Evolutionary conservation across 805 yeast genomes (phyloP).

Genomic region (Ogataea saltuana): DNA sequence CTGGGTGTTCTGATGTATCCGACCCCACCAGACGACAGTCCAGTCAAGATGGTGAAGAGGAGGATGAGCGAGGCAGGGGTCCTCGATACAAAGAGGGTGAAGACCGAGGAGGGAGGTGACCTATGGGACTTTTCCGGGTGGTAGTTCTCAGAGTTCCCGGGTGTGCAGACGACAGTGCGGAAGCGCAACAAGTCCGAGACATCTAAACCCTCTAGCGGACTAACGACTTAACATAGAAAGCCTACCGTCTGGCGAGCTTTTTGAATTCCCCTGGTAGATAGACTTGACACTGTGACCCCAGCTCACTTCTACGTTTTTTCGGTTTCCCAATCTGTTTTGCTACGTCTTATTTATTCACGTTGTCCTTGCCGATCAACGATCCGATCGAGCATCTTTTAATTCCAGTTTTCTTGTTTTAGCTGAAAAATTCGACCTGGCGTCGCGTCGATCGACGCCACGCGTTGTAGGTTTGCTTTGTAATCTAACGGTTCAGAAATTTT

Average conservation of each 20-base stretch:
- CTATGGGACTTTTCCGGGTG: slow-evolving; percentile 35
- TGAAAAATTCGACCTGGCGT: neutral
- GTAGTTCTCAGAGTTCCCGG: slow-evolving; percentile 23
- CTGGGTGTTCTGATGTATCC: slow-evolving; percentile 31
- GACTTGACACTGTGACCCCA: too few relatives aligned
- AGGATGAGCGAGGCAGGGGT: slow-evolving; percentile 11
- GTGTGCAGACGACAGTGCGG: too few relatives aligned
- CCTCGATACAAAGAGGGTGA: slow-evolving; percentile 20
- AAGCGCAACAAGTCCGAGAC: too few relatives aligned
- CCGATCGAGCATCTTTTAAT: neutral
- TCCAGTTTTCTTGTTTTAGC: neutral
- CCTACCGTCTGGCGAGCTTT: too few relatives aligned
- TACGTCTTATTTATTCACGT: too few relatives aligned
- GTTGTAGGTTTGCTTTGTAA: too few relatives aligned
- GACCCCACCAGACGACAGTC: slow-evolving; percentile 39
- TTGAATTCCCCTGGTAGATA: too few relatives aligned
- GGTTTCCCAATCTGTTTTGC: too few relatives aligned
- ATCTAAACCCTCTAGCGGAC: too few relatives aligned
- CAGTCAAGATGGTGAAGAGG: slow-evolving; percentile 8
- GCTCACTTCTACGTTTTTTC: too few relatives aligned
- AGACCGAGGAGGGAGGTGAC: slow-evolving; percentile 16
- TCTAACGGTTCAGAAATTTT: neutral
- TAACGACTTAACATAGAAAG: too few relatives aligned
- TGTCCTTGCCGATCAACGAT: too few relatives aligned
- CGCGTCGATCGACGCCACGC: neutral